Evolutionary conservation across 495 filamentous ascomycete genomes (phyloP), one percentile per base, ranked within the genome.

Genomic region (Penicillium longicatenatum): DNA sequence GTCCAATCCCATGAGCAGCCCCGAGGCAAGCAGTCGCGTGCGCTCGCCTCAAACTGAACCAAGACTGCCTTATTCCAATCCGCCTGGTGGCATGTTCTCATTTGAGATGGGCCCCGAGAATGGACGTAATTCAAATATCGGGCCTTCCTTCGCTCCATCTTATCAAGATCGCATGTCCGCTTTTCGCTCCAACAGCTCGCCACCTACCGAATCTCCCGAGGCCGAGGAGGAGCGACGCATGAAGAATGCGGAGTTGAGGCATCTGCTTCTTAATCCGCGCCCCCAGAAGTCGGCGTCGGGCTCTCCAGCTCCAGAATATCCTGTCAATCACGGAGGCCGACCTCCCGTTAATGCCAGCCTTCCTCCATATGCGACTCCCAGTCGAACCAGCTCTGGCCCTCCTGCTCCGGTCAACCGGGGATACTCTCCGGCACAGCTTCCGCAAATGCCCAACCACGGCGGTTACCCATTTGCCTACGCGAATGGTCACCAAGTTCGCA

Each of bases 121-220:
- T 35, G 8, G 59, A 20, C 73, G 79, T 19, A 68, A 75, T 12
- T 72, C 74, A 11, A 70, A 77, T 5, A 79, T 86, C 56, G 85
- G 83, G 2, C 84, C 86, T 30, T 79, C 86, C 4, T 89, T 89
- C 67, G 86, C 86, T 1, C 84, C 84, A 0, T 85, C 87, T 1
- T 90, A 85, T 53, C 77, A 83, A 20, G 83, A 89, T 52, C 81
- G 85, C 30, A 85, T 89, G 70, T 80, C 82, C 55, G 84, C 82
- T 16, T 75, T 85, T 48, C 72, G 75, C 19, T 65, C 75, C 19
- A 58, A 70, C 24, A 71, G 62, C 46, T 65, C 61, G 8, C 54
- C 63, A 14, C 54, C 63, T 22, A 48, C 55, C 17, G 55, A 65
- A 19, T 50, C 63, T 6, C 54, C 62, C 14, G 43, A 68, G 6